Evolutionary conservation across 2,329 filamentous ascomycete genomes (phyloP).

Genomic region (Shiraia bambusicola): DNA sequence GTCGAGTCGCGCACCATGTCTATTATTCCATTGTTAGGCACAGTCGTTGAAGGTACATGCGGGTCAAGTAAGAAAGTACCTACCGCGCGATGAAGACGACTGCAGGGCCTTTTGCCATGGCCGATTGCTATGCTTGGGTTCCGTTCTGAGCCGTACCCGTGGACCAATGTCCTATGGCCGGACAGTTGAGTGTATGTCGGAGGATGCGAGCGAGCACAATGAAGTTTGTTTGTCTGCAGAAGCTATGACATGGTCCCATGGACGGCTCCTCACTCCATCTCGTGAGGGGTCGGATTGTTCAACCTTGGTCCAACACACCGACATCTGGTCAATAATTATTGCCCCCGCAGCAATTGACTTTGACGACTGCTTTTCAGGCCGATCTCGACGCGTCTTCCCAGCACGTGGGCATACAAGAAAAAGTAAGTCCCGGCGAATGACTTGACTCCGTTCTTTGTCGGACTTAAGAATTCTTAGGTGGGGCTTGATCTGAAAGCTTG

Average conservation of each 20-base stretch:
- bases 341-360: background rate
- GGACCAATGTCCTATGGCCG: conserved; percentile 11
- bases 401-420: conserved; percentile 16
- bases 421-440: background rate
- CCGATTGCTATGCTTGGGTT: conserved; percentile 12
- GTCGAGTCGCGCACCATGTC: conserved; percentile 92
- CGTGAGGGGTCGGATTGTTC: conserved; percentile 4
- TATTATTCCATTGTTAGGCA: conserved; percentile 35
- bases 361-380: conserved; percentile 1
- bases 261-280: conserved; percentile 3
- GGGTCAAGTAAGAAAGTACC: conserved; percentile 35
- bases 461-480: background rate
- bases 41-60: conserved; percentile 1
- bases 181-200: conserved; percentile 5
- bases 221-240: conserved; percentile 16
- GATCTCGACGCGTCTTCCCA: conserved; percentile 5
- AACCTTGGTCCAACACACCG: background rate
- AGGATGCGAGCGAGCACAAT: conserved; percentile 9
- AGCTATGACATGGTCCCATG: conserved; percentile 25
- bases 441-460: conserved; percentile 3
- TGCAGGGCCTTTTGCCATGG: conserved; percentile 50
- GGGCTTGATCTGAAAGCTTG: conserved; percentile 5
- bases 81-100: conserved; percentile 51
- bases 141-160: conserved; percentile 8
- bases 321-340: background rate